Conservation (phyloP, 768 basidiomycete species). For the Chalciporus chontae region DNA sequence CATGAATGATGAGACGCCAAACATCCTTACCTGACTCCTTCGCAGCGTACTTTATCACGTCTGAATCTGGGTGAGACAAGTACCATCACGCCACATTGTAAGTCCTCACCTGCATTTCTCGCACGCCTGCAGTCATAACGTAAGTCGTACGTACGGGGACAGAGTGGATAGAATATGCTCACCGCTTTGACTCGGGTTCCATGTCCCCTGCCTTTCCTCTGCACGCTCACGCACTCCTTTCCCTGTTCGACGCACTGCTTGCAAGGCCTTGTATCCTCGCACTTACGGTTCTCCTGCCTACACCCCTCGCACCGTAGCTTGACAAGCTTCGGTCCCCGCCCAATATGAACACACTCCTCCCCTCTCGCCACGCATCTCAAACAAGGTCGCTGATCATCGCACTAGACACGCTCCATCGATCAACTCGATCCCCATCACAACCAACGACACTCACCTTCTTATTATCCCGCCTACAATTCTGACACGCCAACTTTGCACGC, state of each 20-base stretch:
- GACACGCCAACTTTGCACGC: constrained; percentile 57
- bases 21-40: constrained; percentile 47
- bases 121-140: constrained; percentile 45
- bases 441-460: constrained; percentile 46
- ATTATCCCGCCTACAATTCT: constrained; percentile 59
- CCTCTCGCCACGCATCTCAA: constrained; percentile 51
- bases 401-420: constrained; percentile 34
- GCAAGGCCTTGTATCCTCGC: constrained; percentile 60
- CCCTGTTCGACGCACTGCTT: constrained; percentile 45
- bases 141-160: constrained; percentile 3
- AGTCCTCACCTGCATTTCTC: constrained; percentile 51
- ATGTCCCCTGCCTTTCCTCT: constrained; percentile 52
- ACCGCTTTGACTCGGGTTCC: constrained; percentile 62
- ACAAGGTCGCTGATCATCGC: constrained; percentile 62
- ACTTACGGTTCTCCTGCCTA: constrained; percentile 51
- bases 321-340: constrained; percentile 54
- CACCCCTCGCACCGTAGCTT: constrained; percentile 60
- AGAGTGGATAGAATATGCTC: constrained; percentile 24
- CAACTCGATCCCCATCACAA: background rate
- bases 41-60: constrained; percentile 61
- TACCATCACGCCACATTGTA: constrained; percentile 4
- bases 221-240: constrained; percentile 46
- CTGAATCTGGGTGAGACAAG: constrained; percentile 31
- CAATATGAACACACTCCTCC: constrained; percentile 55
- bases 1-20: constrained; percentile 1